Evolutionary conservation across 345 rosid genomes (phyloP), one percentile per base, ranked within the genome.

Genomic region (Melaleuca alternifolia): DNA sequence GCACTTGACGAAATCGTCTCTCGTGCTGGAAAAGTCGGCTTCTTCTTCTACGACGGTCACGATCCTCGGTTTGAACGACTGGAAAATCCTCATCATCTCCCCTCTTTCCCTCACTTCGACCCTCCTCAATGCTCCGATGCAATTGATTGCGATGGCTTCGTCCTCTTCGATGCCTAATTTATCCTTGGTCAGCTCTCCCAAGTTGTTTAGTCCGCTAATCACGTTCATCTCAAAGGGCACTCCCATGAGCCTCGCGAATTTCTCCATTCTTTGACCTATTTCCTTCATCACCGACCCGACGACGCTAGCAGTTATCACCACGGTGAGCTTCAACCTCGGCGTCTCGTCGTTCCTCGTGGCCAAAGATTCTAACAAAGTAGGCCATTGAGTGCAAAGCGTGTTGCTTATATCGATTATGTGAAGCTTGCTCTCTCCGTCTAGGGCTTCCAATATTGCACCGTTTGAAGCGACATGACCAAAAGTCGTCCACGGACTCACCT

Each of bases 331-430:
- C 65, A 95, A 86, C n/a, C 75, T 91, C 1, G 98, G 96, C 2
- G 98, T 95, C 77, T 93, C 98, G 48, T 93, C 95, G 77, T 89
- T 91, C 89, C 94, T 91, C 24, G 95, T 94, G 79, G 98, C 96
- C 71, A 94, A 87, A 84, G 96, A 89, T 89, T 95, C 98, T 4
- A 95, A 88, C 82, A 95, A 81, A 56, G 96, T 95, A n/a, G 98
- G 98, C 98, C 98, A 95, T 86, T 95, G 98, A 23, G 98, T 95
- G 90, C 98, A 95, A 87, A 95, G 93, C n/a, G 95, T 93, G 88
- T 93, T 91, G 92, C 98, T 94, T 33, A 94, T 92, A 82, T 95
- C 98, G 37, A 94, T 92, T 84, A 95, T 92, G 81, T 94, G 98
- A 88, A 95, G 94, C 85, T 92, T 93, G 77, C 86, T 85, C 59